Base-by-base conservation (phyloP, 108 stramenopile species). In the Cyclotella sp. region DNA sequence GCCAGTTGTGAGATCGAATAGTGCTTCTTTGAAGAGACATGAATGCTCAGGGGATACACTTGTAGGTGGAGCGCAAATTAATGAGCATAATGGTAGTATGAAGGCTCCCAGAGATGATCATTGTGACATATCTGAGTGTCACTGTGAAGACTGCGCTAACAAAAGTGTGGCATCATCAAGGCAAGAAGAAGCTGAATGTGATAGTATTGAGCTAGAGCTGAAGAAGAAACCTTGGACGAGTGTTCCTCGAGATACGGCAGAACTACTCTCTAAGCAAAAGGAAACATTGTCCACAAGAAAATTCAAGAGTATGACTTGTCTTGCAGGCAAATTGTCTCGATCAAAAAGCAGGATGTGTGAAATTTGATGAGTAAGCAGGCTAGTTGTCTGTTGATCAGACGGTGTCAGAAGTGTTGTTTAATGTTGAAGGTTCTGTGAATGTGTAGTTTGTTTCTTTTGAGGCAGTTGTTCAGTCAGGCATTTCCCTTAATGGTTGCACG, bases 251-350 rank as follows among this genome's bases (percentile, higher is more conserved):
- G 44, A 9, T 13, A 45, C 11, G 15, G 7, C n/a, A 7, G 52
- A 59, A n/a, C n/a, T n/a, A n/a, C n/a, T n/a, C 30, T 26, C 58
- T 59, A 19, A 54, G 16, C n/a, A 7, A n/a, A 7, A n/a, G 11
- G 30, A 28, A 29, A 9, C 58, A 26, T 30, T 30, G 58, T 29
- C 58, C 27, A 26, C 24, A 7, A 59, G 11, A 7, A 59, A 18
- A 9, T 15, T 29, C 9, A 59, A 29, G 18, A 59, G 30, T 6
- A 16, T 59, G 24, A 11, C 58, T 59, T 26, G 58, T 18, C 24
- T 59, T 59, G 52, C 52, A 18, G 52, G 52, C 21, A 53, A 53
- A 53, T 29, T 59, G 27, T 59, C 58, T 59, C 58, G 58, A 59
- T 26, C 58, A 6, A 59, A 59, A 29, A 59, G 58, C 21, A 54